Evolutionary conservation across 257 asterid genomes (phyloP).

Genomic region (Solanum lycopersicoides): DNA sequence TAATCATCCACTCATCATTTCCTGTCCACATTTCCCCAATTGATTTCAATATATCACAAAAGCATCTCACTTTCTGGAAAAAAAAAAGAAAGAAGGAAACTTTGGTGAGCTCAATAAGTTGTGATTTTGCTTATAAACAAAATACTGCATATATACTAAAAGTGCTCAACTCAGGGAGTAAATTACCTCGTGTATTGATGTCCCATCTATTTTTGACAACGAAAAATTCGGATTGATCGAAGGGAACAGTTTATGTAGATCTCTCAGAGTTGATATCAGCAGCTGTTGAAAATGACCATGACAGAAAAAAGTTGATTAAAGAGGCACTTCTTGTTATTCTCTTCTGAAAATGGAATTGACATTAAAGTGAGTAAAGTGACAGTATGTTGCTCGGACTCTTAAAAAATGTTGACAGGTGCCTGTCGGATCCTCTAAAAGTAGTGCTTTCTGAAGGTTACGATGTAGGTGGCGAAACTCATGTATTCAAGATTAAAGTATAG

Average conservation of each 20-base stretch:
- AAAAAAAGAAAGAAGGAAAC: neutral
- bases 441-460: neutral
- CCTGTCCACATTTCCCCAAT: slow-evolving; percentile 71
- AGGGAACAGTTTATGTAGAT: slow-evolving; percentile 45
- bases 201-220: slow-evolving; percentile 34
- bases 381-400: neutral
- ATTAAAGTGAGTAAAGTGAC: neutral
- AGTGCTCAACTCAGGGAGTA: neutral
- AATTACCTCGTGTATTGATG: slow-evolving; percentile 49
- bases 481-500: neutral
- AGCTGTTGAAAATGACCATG: slow-evolving; percentile 29
- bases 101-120: neutral
- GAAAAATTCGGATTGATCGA: slow-evolving; percentile 13
- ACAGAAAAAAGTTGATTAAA: neutral
- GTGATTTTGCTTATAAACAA: neutral
- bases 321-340: neutral
- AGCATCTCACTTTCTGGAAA: slow-evolving; percentile 48
- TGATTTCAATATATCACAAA: slow-evolving; percentile 54
- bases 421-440: neutral
- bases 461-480: neutral
- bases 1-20: slow-evolving; percentile 56
- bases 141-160: neutral
- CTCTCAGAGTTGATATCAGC: slow-evolving; percentile 60
- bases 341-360: neutral
- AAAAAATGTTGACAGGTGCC: neutral